Conservation (phyloP, 306 rosid species). For the Ormosia semicastrata region DNA sequence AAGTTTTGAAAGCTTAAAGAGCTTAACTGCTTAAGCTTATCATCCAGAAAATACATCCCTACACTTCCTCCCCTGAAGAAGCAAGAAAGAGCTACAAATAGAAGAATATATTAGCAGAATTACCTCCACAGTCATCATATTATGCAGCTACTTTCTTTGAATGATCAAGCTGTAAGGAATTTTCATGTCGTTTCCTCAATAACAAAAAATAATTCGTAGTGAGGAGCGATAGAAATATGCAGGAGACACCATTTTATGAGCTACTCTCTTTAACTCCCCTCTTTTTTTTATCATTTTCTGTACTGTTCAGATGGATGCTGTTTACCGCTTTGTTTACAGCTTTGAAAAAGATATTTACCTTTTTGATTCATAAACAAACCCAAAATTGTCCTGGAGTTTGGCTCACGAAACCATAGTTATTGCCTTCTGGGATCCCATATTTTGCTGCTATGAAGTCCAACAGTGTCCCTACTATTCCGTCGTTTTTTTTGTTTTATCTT, state of each 20-base stretch:
- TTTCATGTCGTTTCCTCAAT: slow-evolving; percentile 45
- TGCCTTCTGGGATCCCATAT: too few species aligned
- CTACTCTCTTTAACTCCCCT: not conserved
- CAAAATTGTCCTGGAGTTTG: too few species aligned
- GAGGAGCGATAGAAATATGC: not conserved
- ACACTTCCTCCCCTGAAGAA: not conserved
- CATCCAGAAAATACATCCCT: slow-evolving; percentile 2
- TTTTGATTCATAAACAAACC: too few species aligned
- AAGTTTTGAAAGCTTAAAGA: not conserved
- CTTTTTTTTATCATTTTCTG: too few species aligned
- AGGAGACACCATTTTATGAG: not conserved
- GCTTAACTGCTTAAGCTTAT: not conserved
- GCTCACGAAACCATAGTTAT: too few species aligned
- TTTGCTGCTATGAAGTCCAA: too few species aligned
- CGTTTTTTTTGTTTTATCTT: too few species aligned
- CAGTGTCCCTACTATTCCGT: too few species aligned
- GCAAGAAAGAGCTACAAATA: not conserved
- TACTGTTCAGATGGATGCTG: too few species aligned
- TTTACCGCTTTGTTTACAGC: too few species aligned
- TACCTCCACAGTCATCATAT: slow-evolving; percentile 33
- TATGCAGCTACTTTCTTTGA: slow-evolving; percentile 39
- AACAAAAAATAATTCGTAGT: not conserved
- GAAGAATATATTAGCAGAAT: not conserved
- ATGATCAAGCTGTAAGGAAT: slow-evolving; percentile 21
- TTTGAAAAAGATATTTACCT: too few species aligned